These are phyloP conservation scores for Limnanthes douglasii DNA, from an alignment of 345 rosid genomes.

Conservation along the genomic window DNA sequence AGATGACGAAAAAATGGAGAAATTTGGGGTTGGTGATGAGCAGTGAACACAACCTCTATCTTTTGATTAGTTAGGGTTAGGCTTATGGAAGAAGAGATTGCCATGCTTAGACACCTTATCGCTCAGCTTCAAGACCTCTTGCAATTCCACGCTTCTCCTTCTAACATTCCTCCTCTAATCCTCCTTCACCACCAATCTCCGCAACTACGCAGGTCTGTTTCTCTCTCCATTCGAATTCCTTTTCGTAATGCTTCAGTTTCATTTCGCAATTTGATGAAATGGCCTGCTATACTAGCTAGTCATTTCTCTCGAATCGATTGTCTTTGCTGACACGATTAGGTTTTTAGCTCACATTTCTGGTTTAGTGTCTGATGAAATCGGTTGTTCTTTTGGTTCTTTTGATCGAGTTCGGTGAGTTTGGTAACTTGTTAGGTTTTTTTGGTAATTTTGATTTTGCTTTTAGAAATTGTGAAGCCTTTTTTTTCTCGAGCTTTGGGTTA, in stretches of 20 bases:
- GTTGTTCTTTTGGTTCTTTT: not conserved
- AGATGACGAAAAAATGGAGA: slow-evolving; percentile 8
- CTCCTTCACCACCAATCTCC: slow-evolving; percentile 21
- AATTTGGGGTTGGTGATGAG: slow-evolving; percentile 1
- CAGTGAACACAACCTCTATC: slow-evolving; percentile 7
- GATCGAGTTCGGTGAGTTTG: not conserved
- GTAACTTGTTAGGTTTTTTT: not conserved
- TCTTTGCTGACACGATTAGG: too few relatives aligned
- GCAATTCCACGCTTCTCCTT: slow-evolving; percentile 58
- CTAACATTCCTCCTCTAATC: slow-evolving; percentile 12
- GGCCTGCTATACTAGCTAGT: too few relatives aligned
- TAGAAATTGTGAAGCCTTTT: too few relatives aligned
- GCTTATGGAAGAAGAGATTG: slow-evolving; percentile 93
- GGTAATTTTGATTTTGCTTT: too few relatives aligned
- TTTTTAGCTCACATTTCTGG: too few relatives aligned
- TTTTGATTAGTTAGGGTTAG: slow-evolving; percentile 1
- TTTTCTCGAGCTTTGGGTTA: too few relatives aligned
- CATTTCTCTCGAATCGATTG: too few relatives aligned
- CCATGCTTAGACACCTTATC: slow-evolving; percentile 95
- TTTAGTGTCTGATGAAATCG: not conserved
- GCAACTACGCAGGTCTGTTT: slow-evolving; percentile 19
- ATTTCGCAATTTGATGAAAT: slow-evolving; percentile 2
- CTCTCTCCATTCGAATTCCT: slow-evolving; percentile 6
- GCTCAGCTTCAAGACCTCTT: slow-evolving; percentile 86
- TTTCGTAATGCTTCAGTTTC: too few relatives aligned